phyloP scores from a whole-genome alignment of 1,284 basidiomycete genomes.

The Mycosarcoma maydis region DNA sequence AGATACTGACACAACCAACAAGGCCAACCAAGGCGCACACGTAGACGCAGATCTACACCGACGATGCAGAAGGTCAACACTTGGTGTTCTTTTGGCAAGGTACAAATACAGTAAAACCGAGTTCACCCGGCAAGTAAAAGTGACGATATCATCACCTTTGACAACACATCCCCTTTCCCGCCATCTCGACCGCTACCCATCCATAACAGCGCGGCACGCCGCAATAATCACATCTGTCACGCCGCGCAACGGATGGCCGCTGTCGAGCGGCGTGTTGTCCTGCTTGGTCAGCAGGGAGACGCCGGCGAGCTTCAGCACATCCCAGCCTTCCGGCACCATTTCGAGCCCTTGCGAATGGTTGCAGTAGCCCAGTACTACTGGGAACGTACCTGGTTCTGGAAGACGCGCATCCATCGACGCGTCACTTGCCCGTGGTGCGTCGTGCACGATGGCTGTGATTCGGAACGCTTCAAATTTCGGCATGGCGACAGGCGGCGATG shows the following conservation, averaged over 20 bases:
- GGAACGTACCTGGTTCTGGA: conserved; percentile 46
- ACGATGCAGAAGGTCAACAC: too few species aligned
- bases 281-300: conserved; percentile 12
- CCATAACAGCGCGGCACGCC: conserved; percentile 49
- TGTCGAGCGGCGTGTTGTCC: conserved; percentile 13
- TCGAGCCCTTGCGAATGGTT: conserved; percentile 37
- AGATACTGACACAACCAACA: too few species aligned
- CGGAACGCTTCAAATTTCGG: conserved; percentile 30
- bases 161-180: too few species aligned
- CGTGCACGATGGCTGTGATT: conserved; percentile 43
- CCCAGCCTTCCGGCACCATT: conserved; percentile 53
- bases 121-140: too few species aligned
- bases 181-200: too few species aligned
- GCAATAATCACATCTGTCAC: conserved; percentile 50
- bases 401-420: conserved; percentile 22
- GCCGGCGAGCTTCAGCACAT: conserved; percentile 28
- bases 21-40: too few species aligned
- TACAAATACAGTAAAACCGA: conserved; percentile 14
- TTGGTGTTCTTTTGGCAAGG: too few species aligned
- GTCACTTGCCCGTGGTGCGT: conserved; percentile 26
- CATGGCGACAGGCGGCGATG: conserved; percentile 3
- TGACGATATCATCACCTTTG: too few species aligned
- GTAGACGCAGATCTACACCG: too few species aligned
- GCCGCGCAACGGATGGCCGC: conserved; percentile 31
- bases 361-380: conserved; percentile 52